Evolutionary conservation across 129 eudicot genomes (phyloP).

Genomic region (Calendula officinalis): DNA sequence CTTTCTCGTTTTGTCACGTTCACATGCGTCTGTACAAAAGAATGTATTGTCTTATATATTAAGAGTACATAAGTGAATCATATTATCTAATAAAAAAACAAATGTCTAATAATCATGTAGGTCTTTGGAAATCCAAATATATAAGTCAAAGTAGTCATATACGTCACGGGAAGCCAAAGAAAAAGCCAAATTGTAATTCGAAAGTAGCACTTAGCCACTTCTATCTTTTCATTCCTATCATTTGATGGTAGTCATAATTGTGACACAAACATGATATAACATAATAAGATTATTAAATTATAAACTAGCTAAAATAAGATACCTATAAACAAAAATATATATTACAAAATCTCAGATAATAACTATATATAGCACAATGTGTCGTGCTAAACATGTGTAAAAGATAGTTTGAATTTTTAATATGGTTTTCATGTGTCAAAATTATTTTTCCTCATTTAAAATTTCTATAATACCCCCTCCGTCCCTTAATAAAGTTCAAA

Average conservation of each 20-base stretch:
- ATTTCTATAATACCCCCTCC: too few species aligned
- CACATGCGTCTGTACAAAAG: slow-evolving; percentile 60
- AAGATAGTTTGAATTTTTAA: too few species aligned
- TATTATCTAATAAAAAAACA: neutral
- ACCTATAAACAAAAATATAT: neutral
- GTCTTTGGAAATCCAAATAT: neutral
- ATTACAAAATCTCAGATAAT: too few species aligned
- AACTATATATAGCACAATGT: too few species aligned
- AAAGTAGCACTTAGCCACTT: slow-evolving; percentile 25
- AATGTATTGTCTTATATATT: neutral
- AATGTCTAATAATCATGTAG: neutral
- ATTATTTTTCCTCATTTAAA: too few species aligned
- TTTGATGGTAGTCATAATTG: slow-evolving; percentile 6
- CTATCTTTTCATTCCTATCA: slow-evolving; percentile 27
- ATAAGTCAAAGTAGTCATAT: slow-evolving; percentile 25
- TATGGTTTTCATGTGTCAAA: too few species aligned
- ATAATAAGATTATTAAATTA: neutral
- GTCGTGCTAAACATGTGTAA: too few species aligned
- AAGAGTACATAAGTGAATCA: neutral
- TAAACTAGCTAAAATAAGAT: neutral
- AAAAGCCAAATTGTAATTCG: slow-evolving; percentile 24
- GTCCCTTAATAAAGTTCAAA: too few species aligned
- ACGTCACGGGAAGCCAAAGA: slow-evolving; percentile 35
- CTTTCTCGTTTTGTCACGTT: slow-evolving; percentile 70
- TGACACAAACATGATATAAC: neutral